Percentiles rank a stretch among this genome's conserved stretches.
Evolutionary conservation across 306 rosid species (phyloP).

Genomic region (Rosa lucieae): DNA sequence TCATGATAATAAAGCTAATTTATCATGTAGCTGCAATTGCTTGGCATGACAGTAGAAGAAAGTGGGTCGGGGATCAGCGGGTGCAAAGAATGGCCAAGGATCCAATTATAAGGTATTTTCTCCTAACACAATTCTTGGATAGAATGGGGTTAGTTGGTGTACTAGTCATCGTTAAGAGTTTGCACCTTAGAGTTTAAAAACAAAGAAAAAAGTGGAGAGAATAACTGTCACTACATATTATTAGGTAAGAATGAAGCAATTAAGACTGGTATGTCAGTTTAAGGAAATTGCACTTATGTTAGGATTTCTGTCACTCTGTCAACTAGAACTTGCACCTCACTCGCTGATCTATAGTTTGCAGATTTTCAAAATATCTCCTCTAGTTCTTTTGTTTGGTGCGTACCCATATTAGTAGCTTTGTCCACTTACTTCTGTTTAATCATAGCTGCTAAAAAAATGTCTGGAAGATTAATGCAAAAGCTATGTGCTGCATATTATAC

Average conservation of each 20-base stretch:
- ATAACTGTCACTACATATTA: background rate
- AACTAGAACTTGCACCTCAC: background rate
- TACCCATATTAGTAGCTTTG: background rate
- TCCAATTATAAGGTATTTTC: conserved; percentile 72
- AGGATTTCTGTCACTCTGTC: background rate
- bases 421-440: background rate
- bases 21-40: conserved; percentile 61
- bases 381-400: background rate
- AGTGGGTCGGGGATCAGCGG: conserved; percentile 71
- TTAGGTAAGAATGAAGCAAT: background rate
- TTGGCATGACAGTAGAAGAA: conserved; percentile 87
- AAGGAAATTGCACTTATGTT: background rate
- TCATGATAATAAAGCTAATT: conserved; percentile 26
- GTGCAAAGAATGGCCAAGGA: conserved; percentile 63
- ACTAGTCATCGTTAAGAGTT: background rate
- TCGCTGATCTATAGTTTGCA: background rate
- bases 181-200: background rate
- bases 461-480: background rate
- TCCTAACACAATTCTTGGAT: conserved; percentile 1
- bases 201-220: background rate
- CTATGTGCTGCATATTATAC: conserved; percentile 37
- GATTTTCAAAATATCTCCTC: background rate
- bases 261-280: background rate
- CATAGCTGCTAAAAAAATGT: background rate
- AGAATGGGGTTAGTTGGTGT: conserved; percentile 8